phyloP scores from a whole-genome alignment of 305 asterid species.

The Coffea humblotiana region DNA sequence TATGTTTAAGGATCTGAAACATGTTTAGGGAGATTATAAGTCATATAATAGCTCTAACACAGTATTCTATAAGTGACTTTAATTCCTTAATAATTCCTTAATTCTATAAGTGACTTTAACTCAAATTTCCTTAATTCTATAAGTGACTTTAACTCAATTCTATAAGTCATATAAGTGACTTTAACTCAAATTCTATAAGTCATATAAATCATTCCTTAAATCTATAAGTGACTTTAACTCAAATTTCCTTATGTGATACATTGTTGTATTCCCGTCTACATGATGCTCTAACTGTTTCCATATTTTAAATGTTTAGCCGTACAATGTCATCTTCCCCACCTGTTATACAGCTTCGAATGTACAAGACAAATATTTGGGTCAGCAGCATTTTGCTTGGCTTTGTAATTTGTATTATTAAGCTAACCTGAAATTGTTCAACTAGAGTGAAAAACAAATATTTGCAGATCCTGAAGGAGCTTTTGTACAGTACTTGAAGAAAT shows the following conservation, averaged over 20 bases:
- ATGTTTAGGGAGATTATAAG: not conserved
- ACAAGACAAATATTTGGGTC: not conserved
- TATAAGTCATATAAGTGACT: no score
- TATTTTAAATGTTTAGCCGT: no score
- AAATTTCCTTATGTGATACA: no score
- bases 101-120: not conserved
- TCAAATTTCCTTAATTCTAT: not conserved
- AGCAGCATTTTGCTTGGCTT: no score
- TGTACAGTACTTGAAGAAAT: not conserved
- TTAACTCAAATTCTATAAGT: no score
- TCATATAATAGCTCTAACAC: not conserved
- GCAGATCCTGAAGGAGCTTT: not conserved
- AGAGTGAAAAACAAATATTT: not conserved
- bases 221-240: not conserved
- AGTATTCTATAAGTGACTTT: not conserved
- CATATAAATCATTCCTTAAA: not conserved
- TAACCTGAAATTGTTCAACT: not conserved
- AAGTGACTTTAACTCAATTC: not conserved
- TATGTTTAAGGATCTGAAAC: no score
- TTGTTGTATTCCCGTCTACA: not conserved
- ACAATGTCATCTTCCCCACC: not conserved
- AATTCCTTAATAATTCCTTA: not conserved
- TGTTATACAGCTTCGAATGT: no score
- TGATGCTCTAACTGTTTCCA: no score
- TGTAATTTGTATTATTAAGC: no score